These are phyloP conservation scores for Narthecium ossifragum DNA, from an alignment of 106 monocot species.

Conservation along the genomic window DNA sequence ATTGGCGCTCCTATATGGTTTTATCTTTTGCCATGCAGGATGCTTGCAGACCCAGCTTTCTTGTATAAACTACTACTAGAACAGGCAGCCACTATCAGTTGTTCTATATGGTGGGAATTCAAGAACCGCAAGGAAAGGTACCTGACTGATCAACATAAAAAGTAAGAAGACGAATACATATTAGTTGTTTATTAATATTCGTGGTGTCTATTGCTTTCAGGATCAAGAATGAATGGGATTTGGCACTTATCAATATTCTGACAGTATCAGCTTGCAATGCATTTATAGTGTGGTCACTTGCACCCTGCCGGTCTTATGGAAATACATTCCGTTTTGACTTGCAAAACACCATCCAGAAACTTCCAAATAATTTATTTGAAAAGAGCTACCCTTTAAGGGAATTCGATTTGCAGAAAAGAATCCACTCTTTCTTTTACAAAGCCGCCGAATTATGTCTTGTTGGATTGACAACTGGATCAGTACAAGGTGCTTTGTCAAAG, in stretches of 20 bases:
- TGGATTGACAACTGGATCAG: conserved; percentile 62
- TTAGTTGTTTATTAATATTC: neutral
- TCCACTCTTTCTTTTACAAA: conserved; percentile 81
- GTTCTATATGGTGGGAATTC: conserved; percentile 81
- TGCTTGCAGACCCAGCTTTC: conserved; percentile 94
- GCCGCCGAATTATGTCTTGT: conserved; percentile 69
- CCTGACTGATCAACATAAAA: conserved; percentile 2
- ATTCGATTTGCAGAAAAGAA: conserved; percentile 87
- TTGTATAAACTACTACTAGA: conserved; percentile 77
- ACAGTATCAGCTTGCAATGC: conserved; percentile 84
- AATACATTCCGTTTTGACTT: conserved; percentile 84
- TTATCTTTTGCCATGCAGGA: conserved; percentile 39
- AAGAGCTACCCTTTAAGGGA: conserved; percentile 84
- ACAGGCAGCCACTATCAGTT: conserved; percentile 57
- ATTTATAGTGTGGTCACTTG: conserved; percentile 86
- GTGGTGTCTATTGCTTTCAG: conserved; percentile 22
- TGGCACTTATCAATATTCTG: conserved; percentile 79
- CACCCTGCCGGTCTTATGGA: conserved; percentile 95
- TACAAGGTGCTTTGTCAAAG: conserved; percentile 75
- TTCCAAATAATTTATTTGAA: conserved; percentile 96
- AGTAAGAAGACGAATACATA: neutral
- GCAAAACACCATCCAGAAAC: conserved; percentile 91
- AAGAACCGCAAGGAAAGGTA: conserved; percentile 92
- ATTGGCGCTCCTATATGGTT: no score
- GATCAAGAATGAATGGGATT: conserved; percentile 94